Evolutionary conservation across 2,329 filamentous ascomycete species (phyloP).

Genomic region (Aureobasidium mangrovei): DNA sequence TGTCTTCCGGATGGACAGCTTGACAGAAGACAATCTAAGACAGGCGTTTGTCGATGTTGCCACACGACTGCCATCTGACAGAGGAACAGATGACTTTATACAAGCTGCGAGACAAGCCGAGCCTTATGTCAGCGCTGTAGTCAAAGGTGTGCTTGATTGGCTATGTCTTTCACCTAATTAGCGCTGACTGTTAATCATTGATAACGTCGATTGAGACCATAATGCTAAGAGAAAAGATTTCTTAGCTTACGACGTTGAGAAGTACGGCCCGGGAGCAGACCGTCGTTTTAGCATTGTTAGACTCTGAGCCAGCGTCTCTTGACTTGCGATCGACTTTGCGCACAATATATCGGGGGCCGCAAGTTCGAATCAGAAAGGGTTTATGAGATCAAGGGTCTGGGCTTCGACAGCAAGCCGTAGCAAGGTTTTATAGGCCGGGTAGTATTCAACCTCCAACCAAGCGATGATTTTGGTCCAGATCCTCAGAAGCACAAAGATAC

Average conservation of each 20-base stretch:
- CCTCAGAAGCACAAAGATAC: not conserved
- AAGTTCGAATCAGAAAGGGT: too few species aligned
- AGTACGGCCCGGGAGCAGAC: not conserved
- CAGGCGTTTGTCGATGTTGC: not conserved
- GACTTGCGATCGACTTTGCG: too few species aligned
- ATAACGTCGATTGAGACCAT: not conserved
- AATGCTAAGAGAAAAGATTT: not conserved
- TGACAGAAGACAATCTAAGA: not conserved
- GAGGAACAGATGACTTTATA: not conserved
- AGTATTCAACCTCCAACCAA: not conserved
- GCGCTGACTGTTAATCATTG: not conserved
- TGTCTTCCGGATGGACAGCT: conserved; percentile 30
- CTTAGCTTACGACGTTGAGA: not conserved
- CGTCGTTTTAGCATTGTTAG: not conserved
- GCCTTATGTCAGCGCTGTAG: conserved; percentile 10
- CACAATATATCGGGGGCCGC: too few species aligned
- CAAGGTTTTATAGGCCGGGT: not conserved
- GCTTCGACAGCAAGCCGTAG: not conserved
- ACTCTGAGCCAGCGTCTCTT: too few species aligned
- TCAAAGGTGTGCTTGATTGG: conserved; percentile 14
- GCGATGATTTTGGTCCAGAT: not conserved
- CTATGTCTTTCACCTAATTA: not conserved
- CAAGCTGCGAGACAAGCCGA: not conserved
- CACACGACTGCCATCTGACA: not conserved
- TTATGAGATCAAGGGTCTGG: too few species aligned